phyloP scores from a whole-genome alignment of 2,329 filamentous ascomycete genomes.

The Diaporthe sp. region DNA sequence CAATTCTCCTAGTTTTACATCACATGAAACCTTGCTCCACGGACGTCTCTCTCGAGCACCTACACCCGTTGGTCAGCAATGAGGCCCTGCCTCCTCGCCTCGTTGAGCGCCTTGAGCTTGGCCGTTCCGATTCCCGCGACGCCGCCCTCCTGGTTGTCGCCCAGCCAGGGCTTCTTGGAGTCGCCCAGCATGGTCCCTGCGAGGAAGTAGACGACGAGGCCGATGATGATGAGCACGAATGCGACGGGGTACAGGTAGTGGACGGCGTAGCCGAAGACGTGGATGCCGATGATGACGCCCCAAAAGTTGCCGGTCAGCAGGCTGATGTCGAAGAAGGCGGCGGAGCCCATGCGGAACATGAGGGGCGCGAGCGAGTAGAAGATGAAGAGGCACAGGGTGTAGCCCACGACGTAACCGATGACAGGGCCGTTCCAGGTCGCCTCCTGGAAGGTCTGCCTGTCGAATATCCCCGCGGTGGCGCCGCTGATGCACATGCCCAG shows the following conservation, averaged over 20 bases:
- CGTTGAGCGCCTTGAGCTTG: slow-evolving; percentile 77
- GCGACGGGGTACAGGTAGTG: slow-evolving; percentile 96
- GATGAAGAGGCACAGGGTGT: slow-evolving; percentile 82
- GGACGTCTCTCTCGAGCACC: neutral
- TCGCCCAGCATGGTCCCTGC: slow-evolving; percentile 86
- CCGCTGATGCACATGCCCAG: slow-evolving; percentile 94
- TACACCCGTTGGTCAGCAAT: slow-evolving; percentile 34
- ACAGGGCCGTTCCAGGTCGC: slow-evolving; percentile 75
- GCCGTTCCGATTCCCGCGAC: slow-evolving; percentile 86
- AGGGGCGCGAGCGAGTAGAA: slow-evolving; percentile 93
- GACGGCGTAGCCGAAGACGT: slow-evolving; percentile 82
- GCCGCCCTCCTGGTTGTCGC: slow-evolving; percentile 84
- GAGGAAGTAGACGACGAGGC: slow-evolving; percentile 88
- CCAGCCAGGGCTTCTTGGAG: slow-evolving; percentile 94
- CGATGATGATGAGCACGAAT: slow-evolving; percentile 90
- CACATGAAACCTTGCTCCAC: too few relatives aligned
- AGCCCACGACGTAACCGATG: slow-evolving; percentile 87
- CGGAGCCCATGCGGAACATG: slow-evolving; percentile 87
- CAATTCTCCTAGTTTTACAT: neutral
- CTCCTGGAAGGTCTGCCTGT: slow-evolving; percentile 75
- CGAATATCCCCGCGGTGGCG: slow-evolving; percentile 90
- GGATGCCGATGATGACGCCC: slow-evolving; percentile 91
- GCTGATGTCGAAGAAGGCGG: slow-evolving; percentile 97
- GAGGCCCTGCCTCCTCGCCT: slow-evolving; percentile 56
- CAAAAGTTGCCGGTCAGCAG: slow-evolving; percentile 96